phyloP scores from a whole-genome alignment of 1,139 yeast species.

The Hansenula lynferdii region DNA sequence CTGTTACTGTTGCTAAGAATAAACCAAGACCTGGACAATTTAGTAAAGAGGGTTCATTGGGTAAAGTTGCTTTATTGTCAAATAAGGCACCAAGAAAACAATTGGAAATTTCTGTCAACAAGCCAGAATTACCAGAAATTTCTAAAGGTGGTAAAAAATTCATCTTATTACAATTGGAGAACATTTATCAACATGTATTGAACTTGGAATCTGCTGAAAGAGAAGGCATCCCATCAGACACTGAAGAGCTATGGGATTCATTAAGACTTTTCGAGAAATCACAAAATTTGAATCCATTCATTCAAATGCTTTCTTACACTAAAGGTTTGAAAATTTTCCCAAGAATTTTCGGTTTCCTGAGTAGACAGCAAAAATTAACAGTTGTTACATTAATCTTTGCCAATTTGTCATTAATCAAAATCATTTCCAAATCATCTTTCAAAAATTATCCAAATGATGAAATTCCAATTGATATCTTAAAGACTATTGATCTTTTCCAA shows the following conservation, averaged over 20 bases:
- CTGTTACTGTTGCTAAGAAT: slow-evolving; percentile 92
- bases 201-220: slow-evolving; percentile 82
- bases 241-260: slow-evolving; percentile 69
- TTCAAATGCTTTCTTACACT: slow-evolving; percentile 77
- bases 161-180: slow-evolving; percentile 53
- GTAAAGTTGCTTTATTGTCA: slow-evolving; percentile 76
- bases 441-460: slow-evolving; percentile 47
- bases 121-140: slow-evolving; percentile 38
- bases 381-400: slow-evolving; percentile 77
- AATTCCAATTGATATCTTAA: slow-evolving; percentile 51
- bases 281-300: slow-evolving; percentile 70
- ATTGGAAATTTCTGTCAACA: slow-evolving; percentile 56
- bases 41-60: slow-evolving; percentile 82
- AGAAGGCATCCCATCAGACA: slow-evolving; percentile 50
- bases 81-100: slow-evolving; percentile 91
- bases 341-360: slow-evolving; percentile 79
- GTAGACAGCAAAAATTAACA: slow-evolving; percentile 73
- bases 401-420: slow-evolving; percentile 75
- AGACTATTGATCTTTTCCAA: slow-evolving; percentile 76
- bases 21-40: slow-evolving; percentile 69
- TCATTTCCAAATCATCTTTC: slow-evolving; percentile 75
- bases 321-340: slow-evolving; percentile 89
- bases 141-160: slow-evolving; percentile 34
- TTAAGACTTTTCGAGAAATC: slow-evolving; percentile 58
- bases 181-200: slow-evolving; percentile 72